A percentile compares a stretch with the other conserved stretches of the same genome.
Conservation (phyloP, 257 asterid species). For the Solanum virginianum region DNA sequence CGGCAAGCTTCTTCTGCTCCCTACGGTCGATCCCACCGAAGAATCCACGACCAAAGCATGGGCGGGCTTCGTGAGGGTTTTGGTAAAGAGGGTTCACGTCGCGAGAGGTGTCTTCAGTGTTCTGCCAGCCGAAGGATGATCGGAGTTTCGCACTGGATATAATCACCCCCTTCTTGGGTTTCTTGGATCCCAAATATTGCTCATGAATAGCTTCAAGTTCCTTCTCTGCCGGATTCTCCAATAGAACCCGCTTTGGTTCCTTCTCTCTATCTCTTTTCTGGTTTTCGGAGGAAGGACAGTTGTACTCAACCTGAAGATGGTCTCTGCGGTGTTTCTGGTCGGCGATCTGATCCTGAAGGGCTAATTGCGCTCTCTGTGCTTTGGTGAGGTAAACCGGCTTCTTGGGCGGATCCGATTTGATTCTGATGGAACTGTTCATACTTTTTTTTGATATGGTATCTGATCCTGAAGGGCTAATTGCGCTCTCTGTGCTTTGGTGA, state of each 20-base stretch:
- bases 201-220: conserved; percentile 41
- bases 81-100: conserved; percentile 35
- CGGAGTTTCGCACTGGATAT: conserved; percentile 17
- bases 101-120: conserved; percentile 45
- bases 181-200: conserved; percentile 26
- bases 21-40: conserved; percentile 43
- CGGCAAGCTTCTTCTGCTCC: conserved; percentile 42
- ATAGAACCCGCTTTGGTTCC: conserved; percentile 23
- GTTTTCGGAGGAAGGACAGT: conserved; percentile 18
- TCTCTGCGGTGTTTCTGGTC: conserved; percentile 35
- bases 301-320: background rate
- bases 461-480: conserved; percentile 40
- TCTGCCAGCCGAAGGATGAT: conserved; percentile 43
- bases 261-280: conserved; percentile 13
- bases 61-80: conserved; percentile 39
- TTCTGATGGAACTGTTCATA: background rate
- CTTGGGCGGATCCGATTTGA: conserved; percentile 17
- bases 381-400: conserved; percentile 60
- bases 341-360: conserved; percentile 42
- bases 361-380: conserved; percentile 11
- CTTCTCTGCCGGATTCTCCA: conserved; percentile 27
- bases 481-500: conserved; percentile 17
- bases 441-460: background rate
- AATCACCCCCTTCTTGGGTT: conserved; percentile 39
- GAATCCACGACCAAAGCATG: conserved; percentile 35